phyloP scores from a whole-genome alignment of 345 rosid genomes.

The Balakata baccata region DNA sequence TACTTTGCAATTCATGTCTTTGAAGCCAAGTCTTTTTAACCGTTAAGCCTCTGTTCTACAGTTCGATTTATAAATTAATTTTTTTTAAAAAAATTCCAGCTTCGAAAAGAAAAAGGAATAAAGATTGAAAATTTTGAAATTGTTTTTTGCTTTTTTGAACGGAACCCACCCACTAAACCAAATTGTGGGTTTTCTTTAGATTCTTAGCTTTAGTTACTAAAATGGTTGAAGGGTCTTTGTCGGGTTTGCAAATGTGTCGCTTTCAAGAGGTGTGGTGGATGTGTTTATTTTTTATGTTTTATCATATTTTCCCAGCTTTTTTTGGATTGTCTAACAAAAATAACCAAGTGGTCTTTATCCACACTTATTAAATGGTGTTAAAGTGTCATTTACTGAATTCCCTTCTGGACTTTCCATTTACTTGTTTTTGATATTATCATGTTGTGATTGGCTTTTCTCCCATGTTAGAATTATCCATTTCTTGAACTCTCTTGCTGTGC shows the following conservation, averaged over 20 bases:
- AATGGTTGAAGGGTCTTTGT: slow-evolving; percentile 60
- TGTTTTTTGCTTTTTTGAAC: background rate
- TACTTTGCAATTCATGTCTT: slow-evolving; percentile 32
- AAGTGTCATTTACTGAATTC: background rate
- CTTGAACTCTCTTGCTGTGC: slow-evolving; percentile 20
- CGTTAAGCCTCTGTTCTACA: slow-evolving; percentile 22
- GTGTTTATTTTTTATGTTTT: slow-evolving; percentile 17
- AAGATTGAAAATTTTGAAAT: background rate
- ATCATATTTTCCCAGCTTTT: slow-evolving; percentile 9
- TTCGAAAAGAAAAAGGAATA: background rate
- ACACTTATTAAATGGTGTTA: slow-evolving; percentile 2
- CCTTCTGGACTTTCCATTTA: background rate
- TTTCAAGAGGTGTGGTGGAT: slow-evolving; percentile 55
- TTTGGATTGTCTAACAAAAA: background rate
- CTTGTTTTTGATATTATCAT: background rate
- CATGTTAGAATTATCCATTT: slow-evolving; percentile 20
- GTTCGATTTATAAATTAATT: background rate
- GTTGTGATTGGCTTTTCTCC: slow-evolving; percentile 11
- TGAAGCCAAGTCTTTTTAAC: slow-evolving; percentile 45
- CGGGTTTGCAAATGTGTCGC: slow-evolving; percentile 50
- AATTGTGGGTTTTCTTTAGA: background rate
- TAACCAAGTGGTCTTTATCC: slow-evolving; percentile 15
- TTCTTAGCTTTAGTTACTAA: slow-evolving; percentile 2
- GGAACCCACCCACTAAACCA: background rate
- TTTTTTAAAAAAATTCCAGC: no score